These are phyloP conservation scores for Zalerion maritima DNA, from an alignment of 495 filamentous ascomycete species.

Conservation along the genomic window DNA sequence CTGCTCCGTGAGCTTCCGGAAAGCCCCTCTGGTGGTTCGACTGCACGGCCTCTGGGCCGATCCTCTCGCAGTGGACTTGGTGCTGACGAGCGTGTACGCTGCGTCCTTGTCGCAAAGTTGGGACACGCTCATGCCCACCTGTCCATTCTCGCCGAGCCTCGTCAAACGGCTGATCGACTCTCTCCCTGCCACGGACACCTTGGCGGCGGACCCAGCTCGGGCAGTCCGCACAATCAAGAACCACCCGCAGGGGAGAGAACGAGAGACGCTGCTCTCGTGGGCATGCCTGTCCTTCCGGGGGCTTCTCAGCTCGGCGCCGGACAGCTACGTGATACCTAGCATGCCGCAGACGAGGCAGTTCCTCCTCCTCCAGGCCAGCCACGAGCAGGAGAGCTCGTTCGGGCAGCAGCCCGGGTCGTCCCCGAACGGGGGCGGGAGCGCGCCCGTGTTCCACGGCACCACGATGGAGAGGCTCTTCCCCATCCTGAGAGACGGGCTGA, in stretches of 20 bases:
- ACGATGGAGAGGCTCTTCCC: constrained; percentile 4
- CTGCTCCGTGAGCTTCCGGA: background rate
- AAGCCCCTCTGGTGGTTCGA: constrained; percentile 2
- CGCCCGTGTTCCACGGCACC: constrained; percentile 7
- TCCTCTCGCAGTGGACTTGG: constrained; percentile 2
- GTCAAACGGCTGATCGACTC: constrained; percentile 1
- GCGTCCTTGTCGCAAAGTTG: background rate
- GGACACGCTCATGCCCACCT: constrained; percentile 2
- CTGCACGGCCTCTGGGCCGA: constrained; percentile 3
- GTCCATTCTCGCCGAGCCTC: background rate
- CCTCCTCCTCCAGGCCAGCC: constrained; percentile 2
- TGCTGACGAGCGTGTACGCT: constrained; percentile 1
- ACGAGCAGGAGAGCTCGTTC: constrained; percentile 1
- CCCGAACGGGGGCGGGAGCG: background rate
- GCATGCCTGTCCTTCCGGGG: constrained; percentile 3
- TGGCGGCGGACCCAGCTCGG: background rate
- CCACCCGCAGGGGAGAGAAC: background rate
- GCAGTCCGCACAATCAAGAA: background rate
- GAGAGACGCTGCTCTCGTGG: constrained; percentile 3
- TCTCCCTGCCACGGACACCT: background rate
- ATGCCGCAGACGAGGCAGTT: constrained; percentile 5
- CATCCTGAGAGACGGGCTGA: constrained; percentile 5
- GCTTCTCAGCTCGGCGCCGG: constrained; percentile 3
- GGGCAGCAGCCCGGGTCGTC: background rate
- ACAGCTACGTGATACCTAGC: constrained; percentile 2